Evolutionary conservation across 1,284 basidiomycete genomes (phyloP).

Genomic region (Wallemia hederae): DNA sequence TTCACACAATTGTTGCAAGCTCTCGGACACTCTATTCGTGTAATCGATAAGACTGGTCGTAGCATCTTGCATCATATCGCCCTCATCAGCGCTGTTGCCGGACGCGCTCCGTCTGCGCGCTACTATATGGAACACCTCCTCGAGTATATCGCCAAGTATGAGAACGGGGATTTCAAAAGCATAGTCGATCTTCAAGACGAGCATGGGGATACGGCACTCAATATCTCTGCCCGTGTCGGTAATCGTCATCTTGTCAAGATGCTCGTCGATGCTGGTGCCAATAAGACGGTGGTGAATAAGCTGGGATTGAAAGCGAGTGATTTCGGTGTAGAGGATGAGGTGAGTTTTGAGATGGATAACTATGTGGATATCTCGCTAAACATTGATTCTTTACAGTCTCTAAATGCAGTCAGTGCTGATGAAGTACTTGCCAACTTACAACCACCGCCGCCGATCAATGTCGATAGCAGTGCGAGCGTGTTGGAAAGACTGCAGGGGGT

Average conservation of each 20-base stretch:
- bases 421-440: slow-evolving; percentile 25
- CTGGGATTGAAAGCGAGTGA: slow-evolving; percentile 73
- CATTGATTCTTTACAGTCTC: slow-evolving; percentile 10
- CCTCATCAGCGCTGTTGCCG: slow-evolving; percentile 65
- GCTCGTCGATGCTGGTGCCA: slow-evolving; percentile 73
- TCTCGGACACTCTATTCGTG: slow-evolving; percentile 49
- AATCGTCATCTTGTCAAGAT: slow-evolving; percentile 64
- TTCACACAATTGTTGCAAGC: slow-evolving; percentile 36
- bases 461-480: slow-evolving; percentile 8
- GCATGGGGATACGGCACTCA: slow-evolving; percentile 84
- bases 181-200: slow-evolving; percentile 80
- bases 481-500: slow-evolving; percentile 16
- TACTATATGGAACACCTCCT: slow-evolving; percentile 83
- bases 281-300: slow-evolving; percentile 71
- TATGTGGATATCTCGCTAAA: not conserved
- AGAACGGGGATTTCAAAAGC: slow-evolving; percentile 31
- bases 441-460: slow-evolving; percentile 9
- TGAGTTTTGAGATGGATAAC: slow-evolving; percentile 16
- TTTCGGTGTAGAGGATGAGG: slow-evolving; percentile 74
- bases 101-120: slow-evolving; percentile 49
- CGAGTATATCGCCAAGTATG: slow-evolving; percentile 33
- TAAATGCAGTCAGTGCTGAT: slow-evolving; percentile 32
- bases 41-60: slow-evolving; percentile 63
- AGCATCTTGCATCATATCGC: slow-evolving; percentile 85
- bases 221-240: slow-evolving; percentile 78